A percentile compares a stretch with the other conserved stretches of the same genome.
Conservation (phyloP, 2,329 filamentous ascomycete genomes). For the Penicillium olsonii region DNA sequence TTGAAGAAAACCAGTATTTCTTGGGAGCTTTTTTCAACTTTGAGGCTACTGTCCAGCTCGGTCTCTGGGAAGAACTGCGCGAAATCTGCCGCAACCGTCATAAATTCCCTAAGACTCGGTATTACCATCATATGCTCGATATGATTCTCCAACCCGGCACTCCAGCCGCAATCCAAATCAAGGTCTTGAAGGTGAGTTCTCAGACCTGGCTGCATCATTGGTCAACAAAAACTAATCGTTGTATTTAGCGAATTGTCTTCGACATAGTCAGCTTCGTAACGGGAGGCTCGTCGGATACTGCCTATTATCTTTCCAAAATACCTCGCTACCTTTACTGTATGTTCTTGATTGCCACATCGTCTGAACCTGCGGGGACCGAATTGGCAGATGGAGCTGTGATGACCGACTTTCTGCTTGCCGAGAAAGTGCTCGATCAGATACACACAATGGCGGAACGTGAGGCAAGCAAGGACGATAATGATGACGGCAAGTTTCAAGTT, state of each 20-base stretch:
- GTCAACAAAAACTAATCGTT: not conserved
- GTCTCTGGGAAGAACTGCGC: not conserved
- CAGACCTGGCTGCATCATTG: not conserved
- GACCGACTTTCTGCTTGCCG: slow-evolving; percentile 28
- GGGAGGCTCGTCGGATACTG: too few relatives aligned
- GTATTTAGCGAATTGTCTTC: not conserved
- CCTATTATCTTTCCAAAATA: not conserved
- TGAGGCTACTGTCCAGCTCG: slow-evolving; percentile 2
- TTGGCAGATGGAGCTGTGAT: not conserved
- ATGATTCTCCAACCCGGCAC: not conserved
- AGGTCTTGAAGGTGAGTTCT: not conserved
- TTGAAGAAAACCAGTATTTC: not conserved
- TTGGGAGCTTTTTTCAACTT: slow-evolving; percentile 3
- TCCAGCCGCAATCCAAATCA: not conserved
- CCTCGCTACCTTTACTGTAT: slow-evolving; percentile 6
- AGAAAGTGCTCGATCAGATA: slow-evolving; percentile 38
- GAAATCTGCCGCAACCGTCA: not conserved
- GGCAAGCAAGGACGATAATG: not conserved
- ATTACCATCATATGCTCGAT: not conserved
- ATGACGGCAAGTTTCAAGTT: not conserved
- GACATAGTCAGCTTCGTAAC: not conserved
- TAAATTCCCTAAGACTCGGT: not conserved
- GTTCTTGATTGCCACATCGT: not conserved
- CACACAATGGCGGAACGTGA: slow-evolving; percentile 23
- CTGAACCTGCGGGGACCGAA: too few relatives aligned